These are phyloP conservation scores for Nemania sp. DNA, from an alignment of 2,329 filamentous ascomycete species.

Conservation along the genomic window DNA sequence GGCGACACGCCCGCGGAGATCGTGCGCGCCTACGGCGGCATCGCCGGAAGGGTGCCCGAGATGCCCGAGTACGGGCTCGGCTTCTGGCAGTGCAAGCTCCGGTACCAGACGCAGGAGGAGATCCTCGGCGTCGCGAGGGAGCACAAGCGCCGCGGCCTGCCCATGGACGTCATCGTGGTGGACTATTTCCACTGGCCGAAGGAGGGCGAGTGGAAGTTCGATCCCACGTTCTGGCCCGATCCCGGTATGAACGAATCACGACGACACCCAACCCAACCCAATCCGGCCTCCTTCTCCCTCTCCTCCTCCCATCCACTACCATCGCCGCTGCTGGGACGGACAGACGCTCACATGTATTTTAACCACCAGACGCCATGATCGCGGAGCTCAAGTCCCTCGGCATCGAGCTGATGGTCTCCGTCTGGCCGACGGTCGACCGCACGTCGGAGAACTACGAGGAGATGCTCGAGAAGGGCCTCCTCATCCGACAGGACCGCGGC, in stretches of 20 bases:
- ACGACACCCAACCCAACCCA: conserved; percentile 17
- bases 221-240: conserved; percentile 67
- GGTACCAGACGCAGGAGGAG: conserved; percentile 72
- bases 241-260: no score
- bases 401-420: conserved; percentile 70
- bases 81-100: conserved; percentile 69
- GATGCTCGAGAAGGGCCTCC: conserved; percentile 63
- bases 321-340: no score
- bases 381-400: conserved; percentile 60
- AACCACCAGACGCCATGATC: conserved; percentile 61
- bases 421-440: conserved; percentile 70
- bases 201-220: conserved; percentile 72
- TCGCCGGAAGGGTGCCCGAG: conserved; percentile 64
- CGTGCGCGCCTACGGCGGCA: conserved; percentile 58
- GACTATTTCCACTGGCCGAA: conserved; percentile 71
- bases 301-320: neutral
- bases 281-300: no score
- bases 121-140: conserved; percentile 63
- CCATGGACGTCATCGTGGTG: conserved; percentile 67
- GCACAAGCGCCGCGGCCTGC: conserved; percentile 58
- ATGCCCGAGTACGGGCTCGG: conserved; percentile 72
- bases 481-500: conserved; percentile 65
- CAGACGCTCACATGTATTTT: neutral
- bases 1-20: conserved; percentile 61
- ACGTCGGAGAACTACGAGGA: conserved; percentile 62